A percentile compares a stretch with the other conserved stretches of the same genome.
These are phyloP conservation scores for Ceratobasidium sp. DNA, from an alignment of 1,284 basidiomycete genomes.

Conservation along the genomic window DNA sequence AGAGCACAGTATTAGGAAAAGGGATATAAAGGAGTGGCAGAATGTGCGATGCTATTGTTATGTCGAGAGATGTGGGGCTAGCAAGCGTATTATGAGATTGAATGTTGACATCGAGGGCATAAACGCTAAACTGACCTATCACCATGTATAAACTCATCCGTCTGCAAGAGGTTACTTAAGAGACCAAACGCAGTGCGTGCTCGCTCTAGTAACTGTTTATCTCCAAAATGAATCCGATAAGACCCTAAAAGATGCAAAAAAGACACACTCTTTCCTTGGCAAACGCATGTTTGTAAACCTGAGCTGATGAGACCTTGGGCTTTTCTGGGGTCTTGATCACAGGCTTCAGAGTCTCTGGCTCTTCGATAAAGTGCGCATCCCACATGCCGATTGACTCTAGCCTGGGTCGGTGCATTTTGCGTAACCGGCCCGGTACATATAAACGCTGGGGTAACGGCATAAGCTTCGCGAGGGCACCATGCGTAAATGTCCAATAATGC, in stretches of 20 bases:
- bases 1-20: conserved; percentile 66
- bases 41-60: conserved; percentile 70
- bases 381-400: conserved; percentile 70
- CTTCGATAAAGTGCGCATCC: conserved; percentile 52
- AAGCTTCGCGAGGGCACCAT: conserved; percentile 60
- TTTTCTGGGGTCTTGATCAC: conserved; percentile 48
- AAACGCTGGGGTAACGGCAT: conserved; percentile 73
- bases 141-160: conserved; percentile 60
- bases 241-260: neutral
- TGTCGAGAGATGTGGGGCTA: conserved; percentile 68
- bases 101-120: neutral
- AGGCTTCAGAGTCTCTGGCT: conserved; percentile 55
- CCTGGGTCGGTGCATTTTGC: conserved; percentile 61
- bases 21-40: conserved; percentile 64
- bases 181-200: conserved; percentile 63
- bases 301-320: conserved; percentile 46
- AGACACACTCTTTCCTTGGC: conserved; percentile 66
- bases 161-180: conserved; percentile 62
- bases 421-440: conserved; percentile 70
- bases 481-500: conserved; percentile 65
- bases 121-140: conserved; percentile 51
- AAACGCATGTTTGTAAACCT: conserved; percentile 60
- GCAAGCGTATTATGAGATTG: conserved; percentile 8
- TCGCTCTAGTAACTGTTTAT: conserved; percentile 63
- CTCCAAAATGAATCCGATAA: neutral